phyloP scores from a whole-genome alignment of 164 flowering plant genomes.

The Annona squamosa region DNA sequence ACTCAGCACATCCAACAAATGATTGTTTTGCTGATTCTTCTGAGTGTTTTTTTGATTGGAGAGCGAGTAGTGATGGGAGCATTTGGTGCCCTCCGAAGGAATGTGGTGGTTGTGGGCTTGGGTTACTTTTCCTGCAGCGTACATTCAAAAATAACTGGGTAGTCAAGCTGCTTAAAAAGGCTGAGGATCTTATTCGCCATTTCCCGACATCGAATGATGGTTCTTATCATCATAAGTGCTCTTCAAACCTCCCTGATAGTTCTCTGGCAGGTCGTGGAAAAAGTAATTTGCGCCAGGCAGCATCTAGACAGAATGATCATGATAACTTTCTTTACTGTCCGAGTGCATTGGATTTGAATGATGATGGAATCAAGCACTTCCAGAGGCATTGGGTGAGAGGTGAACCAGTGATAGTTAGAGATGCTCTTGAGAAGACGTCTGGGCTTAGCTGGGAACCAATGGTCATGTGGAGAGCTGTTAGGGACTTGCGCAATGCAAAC shows the following conservation, averaged over 20 bases:
- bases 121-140: conserved; percentile 38
- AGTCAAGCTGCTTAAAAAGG: conserved; percentile 32
- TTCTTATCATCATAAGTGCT: conserved; percentile 28
- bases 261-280: conserved; percentile 7
- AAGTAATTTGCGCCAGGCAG: conserved; percentile 41
- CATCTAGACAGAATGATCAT: conserved; percentile 34
- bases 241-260: conserved; percentile 21
- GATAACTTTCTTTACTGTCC: conserved; percentile 72
- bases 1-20: conserved; percentile 7
- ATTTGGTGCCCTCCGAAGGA: conserved; percentile 66
- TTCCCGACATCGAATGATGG: conserved; percentile 23
- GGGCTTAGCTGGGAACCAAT: conserved; percentile 90
- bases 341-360: conserved; percentile 30
- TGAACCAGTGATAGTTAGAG: conserved; percentile 75
- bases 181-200: conserved; percentile 34
- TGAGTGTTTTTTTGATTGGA: conserved; percentile 35
- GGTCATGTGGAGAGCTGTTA: conserved; percentile 79
- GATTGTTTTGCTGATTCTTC: not conserved
- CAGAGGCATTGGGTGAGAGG: conserved; percentile 71
- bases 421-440: conserved; percentile 43
- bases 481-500: conserved; percentile 32
- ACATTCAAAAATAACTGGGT: conserved; percentile 44
- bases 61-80: conserved; percentile 32
- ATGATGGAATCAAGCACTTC: conserved; percentile 51
- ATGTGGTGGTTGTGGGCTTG: conserved; percentile 64